Percentiles rank a stretch among this genome's conserved stretches.
Conservation (phyloP, 225 moss, liverwort and hornwort species). For the Takakia lepidozioides region DNA sequence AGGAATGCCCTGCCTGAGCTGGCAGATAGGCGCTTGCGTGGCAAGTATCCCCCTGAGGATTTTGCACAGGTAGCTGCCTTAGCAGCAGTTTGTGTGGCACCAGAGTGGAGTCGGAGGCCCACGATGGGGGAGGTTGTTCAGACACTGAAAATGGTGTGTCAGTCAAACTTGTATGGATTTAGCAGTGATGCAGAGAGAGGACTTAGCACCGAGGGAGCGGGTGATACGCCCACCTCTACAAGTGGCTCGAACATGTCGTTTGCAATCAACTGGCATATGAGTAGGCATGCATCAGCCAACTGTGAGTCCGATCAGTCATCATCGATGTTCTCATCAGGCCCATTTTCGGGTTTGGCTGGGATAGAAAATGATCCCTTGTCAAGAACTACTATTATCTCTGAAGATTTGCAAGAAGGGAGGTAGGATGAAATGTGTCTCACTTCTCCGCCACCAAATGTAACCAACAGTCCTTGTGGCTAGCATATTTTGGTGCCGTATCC, state of each 20-base stretch:
- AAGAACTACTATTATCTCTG: slow-evolving; percentile 91
- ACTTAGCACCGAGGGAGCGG: slow-evolving; percentile 53
- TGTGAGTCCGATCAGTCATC: slow-evolving; percentile 93
- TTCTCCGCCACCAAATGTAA: too few relatives aligned
- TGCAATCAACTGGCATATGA: slow-evolving; percentile 69
- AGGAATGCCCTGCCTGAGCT: slow-evolving; percentile 67
- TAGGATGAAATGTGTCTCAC: too few relatives aligned
- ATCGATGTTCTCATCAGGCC: slow-evolving; percentile 94
- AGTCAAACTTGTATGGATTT: slow-evolving; percentile 27
- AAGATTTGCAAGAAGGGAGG: slow-evolving; percentile 93
- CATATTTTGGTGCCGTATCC: too few relatives aligned
- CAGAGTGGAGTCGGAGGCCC: slow-evolving; percentile 84
- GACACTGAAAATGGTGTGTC: slow-evolving; percentile 65
- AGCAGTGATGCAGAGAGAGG: slow-evolving; percentile 34
- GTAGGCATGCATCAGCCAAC: slow-evolving; percentile 67
- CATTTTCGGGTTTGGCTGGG: slow-evolving; percentile 72
- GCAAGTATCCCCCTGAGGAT: slow-evolving; percentile 67
- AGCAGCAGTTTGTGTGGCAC: slow-evolving; percentile 85
- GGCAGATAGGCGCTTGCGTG: slow-evolving; percentile 70
- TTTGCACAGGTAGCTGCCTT: slow-evolving; percentile 82
- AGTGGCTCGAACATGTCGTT: slow-evolving; percentile 76
- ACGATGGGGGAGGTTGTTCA: slow-evolving; percentile 97
- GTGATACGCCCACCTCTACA: slow-evolving; percentile 69
- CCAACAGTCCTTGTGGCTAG: too few relatives aligned
- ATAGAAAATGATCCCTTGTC: slow-evolving; percentile 81